Percentiles rank a stretch among this genome's conserved stretches.
phyloP scores from a whole-genome alignment of 441 rosid species.

The Breynia disticha region DNA sequence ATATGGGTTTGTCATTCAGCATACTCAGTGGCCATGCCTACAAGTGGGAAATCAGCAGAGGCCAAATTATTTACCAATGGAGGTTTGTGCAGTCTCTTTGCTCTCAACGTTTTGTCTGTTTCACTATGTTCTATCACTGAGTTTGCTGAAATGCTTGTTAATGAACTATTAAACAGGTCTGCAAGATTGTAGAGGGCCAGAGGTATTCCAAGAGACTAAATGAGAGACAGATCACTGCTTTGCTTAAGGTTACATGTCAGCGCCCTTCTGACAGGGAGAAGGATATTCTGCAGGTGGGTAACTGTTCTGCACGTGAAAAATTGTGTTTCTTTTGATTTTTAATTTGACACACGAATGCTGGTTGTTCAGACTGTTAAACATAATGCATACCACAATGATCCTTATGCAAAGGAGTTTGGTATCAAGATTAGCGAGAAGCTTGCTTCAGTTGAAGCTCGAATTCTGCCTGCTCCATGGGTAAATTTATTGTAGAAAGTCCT shows the following conservation, averaged over 20 bases:
- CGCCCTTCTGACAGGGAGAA: slow-evolving; percentile 68
- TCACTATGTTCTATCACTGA: no score
- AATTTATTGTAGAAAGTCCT: slow-evolving; percentile 1
- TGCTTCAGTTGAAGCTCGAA: slow-evolving; percentile 94
- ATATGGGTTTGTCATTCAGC: slow-evolving; percentile 67
- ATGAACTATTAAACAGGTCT: slow-evolving; percentile 37
- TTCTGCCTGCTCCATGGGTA: slow-evolving; percentile 89
- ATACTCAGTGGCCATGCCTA: slow-evolving; percentile 76
- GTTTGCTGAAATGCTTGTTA: no score
- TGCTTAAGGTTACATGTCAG: slow-evolving; percentile 87
- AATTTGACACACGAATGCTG: slow-evolving; percentile 11
- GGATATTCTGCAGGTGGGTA: slow-evolving; percentile 59
- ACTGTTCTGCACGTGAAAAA: neutral
- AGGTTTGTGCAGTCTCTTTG: slow-evolving; percentile 18
- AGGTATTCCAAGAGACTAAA: slow-evolving; percentile 83
- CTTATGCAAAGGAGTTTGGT: slow-evolving; percentile 80
- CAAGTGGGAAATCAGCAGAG: slow-evolving; percentile 93
- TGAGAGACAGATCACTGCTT: slow-evolving; percentile 80
- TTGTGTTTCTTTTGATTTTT: neutral
- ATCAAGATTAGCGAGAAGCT: slow-evolving; percentile 72
- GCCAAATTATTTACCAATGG: slow-evolving; percentile 94
- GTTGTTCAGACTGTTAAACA: slow-evolving; percentile 53
- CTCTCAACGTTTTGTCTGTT: no score
- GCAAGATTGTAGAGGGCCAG: slow-evolving; percentile 93
- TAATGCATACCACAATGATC: slow-evolving; percentile 66